Conservation (phyloP, 2,329 filamentous ascomycete genomes). For the Diaporthe aspalathi region DNA sequence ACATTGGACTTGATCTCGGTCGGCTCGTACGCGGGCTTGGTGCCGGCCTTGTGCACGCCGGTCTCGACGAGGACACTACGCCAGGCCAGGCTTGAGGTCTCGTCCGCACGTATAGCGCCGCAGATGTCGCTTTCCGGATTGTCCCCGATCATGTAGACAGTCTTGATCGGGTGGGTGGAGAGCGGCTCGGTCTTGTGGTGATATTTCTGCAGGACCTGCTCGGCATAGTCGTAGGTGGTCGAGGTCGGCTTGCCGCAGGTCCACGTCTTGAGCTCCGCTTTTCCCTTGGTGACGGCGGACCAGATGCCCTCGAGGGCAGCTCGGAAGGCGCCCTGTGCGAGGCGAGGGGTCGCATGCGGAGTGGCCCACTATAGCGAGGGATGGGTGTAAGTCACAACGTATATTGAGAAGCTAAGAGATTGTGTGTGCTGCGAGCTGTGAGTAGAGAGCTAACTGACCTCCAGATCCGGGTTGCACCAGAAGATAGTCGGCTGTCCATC, state of each 20-base stretch:
- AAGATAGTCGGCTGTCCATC: constrained; percentile 74
- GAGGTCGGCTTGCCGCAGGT: constrained; percentile 75
- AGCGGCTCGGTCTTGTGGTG: constrained; percentile 37
- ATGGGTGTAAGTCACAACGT: background rate
- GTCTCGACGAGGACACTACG: constrained; percentile 74
- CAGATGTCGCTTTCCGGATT: constrained; percentile 76
- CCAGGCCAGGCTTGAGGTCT: constrained; percentile 66
- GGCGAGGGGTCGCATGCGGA: constrained; percentile 71
- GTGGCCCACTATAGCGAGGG: constrained; percentile 73
- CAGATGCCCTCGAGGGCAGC: constrained; percentile 74
- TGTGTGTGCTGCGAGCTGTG: rapidly evolving
- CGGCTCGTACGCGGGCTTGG: constrained; percentile 63
- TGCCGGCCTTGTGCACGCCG: constrained; percentile 67
- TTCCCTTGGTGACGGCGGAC: constrained; percentile 57
- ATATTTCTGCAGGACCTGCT: constrained; percentile 61
- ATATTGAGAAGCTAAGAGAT: background rate
- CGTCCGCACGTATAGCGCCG: constrained; percentile 59
- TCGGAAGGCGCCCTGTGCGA: constrained; percentile 78
- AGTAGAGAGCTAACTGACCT: constrained; percentile 42
- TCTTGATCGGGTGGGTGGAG: constrained; percentile 48
- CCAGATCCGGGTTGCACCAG: constrained; percentile 78
- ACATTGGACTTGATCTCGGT: constrained; percentile 70
- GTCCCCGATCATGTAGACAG: constrained; percentile 81
- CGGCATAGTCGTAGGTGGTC: constrained; percentile 74
- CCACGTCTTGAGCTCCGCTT: constrained; percentile 61